A percentile compares a stretch with the other conserved stretches of the same genome.
phyloP scores from a whole-genome alignment of 192 early-diverging fungal species.

The Mortierella alpina region DNA sequence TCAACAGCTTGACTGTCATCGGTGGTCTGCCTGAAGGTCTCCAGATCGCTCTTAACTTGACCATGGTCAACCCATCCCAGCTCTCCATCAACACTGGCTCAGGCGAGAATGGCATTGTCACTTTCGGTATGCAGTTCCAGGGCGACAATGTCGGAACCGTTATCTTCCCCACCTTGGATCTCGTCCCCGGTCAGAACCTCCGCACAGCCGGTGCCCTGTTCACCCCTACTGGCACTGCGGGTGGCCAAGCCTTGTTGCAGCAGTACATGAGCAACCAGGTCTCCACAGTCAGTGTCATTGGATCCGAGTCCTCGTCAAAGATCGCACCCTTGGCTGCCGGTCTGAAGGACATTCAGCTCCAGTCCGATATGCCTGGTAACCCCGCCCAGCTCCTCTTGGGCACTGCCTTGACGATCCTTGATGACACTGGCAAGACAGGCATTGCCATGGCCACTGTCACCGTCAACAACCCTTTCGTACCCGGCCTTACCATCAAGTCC shows the following conservation, averaged over 20 bases:
- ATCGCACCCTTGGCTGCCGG: slow-evolving; percentile 60
- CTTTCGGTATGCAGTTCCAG: slow-evolving; percentile 58
- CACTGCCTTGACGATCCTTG: slow-evolving; percentile 55
- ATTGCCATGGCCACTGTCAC: slow-evolving; percentile 60
- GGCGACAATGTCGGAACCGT: slow-evolving; percentile 58
- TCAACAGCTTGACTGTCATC: slow-evolving; percentile 65
- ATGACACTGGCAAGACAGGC: slow-evolving; percentile 57
- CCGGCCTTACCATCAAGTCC: slow-evolving; percentile 59
- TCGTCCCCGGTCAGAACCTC: slow-evolving; percentile 58
- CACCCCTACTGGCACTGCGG: slow-evolving; percentile 56
- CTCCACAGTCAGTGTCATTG: slow-evolving; percentile 55
- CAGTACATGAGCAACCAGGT: slow-evolving; percentile 62
- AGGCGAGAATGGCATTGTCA: slow-evolving; percentile 60
- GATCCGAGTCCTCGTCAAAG: slow-evolving; percentile 55
- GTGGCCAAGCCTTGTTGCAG: slow-evolving; percentile 61
- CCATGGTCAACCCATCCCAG: slow-evolving; percentile 59
- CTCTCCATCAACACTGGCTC: slow-evolving; percentile 61
- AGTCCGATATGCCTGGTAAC: slow-evolving; percentile 62
- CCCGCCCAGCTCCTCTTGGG: slow-evolving; percentile 56
- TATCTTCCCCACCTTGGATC: slow-evolving; percentile 56
- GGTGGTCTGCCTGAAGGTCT: slow-evolving; percentile 60
- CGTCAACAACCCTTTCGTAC: slow-evolving; percentile 66
- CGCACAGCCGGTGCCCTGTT: slow-evolving; percentile 60
- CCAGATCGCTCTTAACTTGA: slow-evolving; percentile 54
- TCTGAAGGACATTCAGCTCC: slow-evolving; percentile 54